These are phyloP conservation scores for Fusarium sp. DNA, from an alignment of 2,329 filamentous ascomycete genomes.

Conservation along the genomic window DNA sequence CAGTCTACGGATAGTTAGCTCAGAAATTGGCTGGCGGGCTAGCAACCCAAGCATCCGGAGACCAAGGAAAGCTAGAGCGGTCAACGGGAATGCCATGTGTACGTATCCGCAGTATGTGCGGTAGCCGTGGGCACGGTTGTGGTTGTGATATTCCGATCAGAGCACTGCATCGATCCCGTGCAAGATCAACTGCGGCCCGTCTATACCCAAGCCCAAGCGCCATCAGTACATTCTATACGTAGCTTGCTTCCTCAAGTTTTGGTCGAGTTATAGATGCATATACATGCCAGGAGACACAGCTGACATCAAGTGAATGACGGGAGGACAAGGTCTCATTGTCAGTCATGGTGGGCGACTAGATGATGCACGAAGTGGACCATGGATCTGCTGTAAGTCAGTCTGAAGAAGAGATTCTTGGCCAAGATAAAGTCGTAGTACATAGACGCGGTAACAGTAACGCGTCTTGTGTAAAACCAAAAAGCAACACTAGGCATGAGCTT, in stretches of 20 bases:
- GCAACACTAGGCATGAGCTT: conserved; percentile 34
- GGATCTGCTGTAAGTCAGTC: conserved; percentile 34
- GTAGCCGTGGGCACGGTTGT: conserved; percentile 33
- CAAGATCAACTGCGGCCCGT: conserved; percentile 33
- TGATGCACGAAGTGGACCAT: conserved; percentile 38
- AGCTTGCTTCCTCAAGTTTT: conserved; percentile 19
- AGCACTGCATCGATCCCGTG: conserved; percentile 35
- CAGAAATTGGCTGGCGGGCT: conserved; percentile 40
- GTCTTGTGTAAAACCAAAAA: conserved; percentile 41
- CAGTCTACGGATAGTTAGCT: conserved; percentile 29
- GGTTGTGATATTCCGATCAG: conserved; percentile 26
- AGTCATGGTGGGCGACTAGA: conserved; percentile 34
- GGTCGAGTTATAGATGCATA: conserved; percentile 22
- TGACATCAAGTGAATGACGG: conserved; percentile 25
- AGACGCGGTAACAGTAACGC: conserved; percentile 34
- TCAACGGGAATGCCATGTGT: conserved; percentile 44
- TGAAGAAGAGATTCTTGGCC: conserved; percentile 19
- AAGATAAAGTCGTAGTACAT: conserved; percentile 5
- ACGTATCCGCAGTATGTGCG: conserved; percentile 24
- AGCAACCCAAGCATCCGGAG: conserved; percentile 43
- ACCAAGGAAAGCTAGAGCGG: conserved; percentile 41
- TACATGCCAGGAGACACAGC: conserved; percentile 35
- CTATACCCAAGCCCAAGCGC: conserved; percentile 36
- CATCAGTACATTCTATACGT: conserved; percentile 26
- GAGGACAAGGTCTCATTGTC: conserved; percentile 23